A percentile compares a stretch with the other conserved stretches of the same genome.
These are phyloP conservation scores for Lactifluus pinguis DNA, from an alignment of 768 basidiomycete species.

Conservation along the genomic window DNA sequence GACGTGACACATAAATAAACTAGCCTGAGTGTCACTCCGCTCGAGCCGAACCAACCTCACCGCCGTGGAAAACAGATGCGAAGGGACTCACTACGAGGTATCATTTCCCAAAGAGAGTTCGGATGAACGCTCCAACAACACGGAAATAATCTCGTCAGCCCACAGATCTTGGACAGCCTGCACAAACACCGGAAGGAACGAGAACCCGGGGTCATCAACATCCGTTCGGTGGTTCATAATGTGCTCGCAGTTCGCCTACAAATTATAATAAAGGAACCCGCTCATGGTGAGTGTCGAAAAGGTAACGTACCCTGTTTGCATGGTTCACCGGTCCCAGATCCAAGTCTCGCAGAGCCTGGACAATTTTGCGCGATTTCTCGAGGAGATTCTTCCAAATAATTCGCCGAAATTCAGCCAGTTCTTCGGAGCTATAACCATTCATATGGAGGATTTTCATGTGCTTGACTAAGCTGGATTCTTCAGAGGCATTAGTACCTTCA, in stretches of 20 bases:
- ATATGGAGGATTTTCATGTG: background rate
- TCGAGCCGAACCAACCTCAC: background rate
- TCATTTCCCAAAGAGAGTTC: background rate
- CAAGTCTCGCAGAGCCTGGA: background rate
- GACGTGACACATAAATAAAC: background rate
- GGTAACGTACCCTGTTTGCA: no score
- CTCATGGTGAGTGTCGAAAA: background rate
- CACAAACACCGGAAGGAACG: background rate
- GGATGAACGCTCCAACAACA: background rate
- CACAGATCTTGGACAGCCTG: background rate
- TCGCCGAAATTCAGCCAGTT: background rate
- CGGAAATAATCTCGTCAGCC: slow-evolving; percentile 32
- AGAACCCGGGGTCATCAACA: slow-evolving; percentile 23
- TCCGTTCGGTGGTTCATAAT: background rate
- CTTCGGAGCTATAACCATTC: slow-evolving; percentile 37
- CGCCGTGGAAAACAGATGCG: background rate
- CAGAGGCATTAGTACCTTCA: slow-evolving; percentile 7
- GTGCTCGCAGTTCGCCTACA: background rate
- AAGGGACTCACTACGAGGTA: slow-evolving; percentile 7
- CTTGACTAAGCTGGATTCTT: background rate
- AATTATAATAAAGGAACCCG: no score
- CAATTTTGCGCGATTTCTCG: background rate
- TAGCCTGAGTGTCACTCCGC: background rate
- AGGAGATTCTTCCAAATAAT: slow-evolving; percentile 3
- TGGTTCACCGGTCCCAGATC: background rate